Evolutionary conservation across 2,329 filamentous ascomycete species (phyloP).

Genomic region (Catunica adiposa): DNA sequence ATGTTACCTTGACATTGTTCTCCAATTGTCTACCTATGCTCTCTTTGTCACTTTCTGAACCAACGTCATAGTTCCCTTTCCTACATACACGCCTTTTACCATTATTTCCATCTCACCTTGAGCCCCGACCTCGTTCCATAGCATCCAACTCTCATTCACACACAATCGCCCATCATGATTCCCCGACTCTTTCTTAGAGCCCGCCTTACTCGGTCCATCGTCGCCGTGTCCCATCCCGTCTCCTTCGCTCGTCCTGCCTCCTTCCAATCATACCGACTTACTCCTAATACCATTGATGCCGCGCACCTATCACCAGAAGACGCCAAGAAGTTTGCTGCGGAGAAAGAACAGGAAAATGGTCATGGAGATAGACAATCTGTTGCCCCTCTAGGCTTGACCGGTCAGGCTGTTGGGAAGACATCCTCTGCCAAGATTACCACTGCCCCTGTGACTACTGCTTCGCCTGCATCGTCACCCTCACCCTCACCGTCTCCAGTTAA

Average conservation of each 20-base stretch:
- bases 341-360: too few species aligned
- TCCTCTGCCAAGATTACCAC: too few species aligned
- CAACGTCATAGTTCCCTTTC: too few species aligned
- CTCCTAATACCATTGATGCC: slow-evolving; percentile 5
- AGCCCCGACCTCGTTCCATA: background rate
- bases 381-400: background rate
- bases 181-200: background rate
- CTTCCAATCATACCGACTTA: slow-evolving; percentile 11
- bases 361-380: too few species aligned
- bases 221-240: slow-evolving; percentile 2
- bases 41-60: too few species aligned
- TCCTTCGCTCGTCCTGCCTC: background rate
- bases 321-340: slow-evolving; percentile 9
- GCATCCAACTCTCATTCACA: background rate
- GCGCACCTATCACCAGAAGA: slow-evolving; percentile 4
- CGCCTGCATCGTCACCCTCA: background rate
- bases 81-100: too few species aligned
- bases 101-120: background rate
- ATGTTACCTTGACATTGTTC: background rate
- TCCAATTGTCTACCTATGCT: too few species aligned
- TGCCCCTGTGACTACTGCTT: too few species aligned
- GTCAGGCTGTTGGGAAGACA: too few species aligned
- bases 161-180: background rate
- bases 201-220: background rate
- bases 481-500: background rate